Base-by-base conservation (phyloP, 495 filamentous ascomycete genomes). In the Aspergillus baeticus region DNA sequence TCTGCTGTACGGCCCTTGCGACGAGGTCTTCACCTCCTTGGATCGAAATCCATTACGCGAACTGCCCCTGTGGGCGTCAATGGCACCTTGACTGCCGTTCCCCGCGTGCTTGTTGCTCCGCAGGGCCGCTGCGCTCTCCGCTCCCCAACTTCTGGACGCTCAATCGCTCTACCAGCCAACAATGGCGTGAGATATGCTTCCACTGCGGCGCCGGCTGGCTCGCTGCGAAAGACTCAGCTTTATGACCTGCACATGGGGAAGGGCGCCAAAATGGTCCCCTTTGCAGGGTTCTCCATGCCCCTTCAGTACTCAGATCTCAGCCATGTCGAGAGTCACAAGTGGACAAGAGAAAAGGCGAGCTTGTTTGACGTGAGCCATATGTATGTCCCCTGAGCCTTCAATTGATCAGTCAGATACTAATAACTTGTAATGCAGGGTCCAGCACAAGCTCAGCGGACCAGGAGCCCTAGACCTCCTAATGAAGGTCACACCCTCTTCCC, bases 181-280 rank as follows among this genome's bases (percentile, higher is more conserved):
- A 51, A 61, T 39, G 60, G 61, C 11, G 62, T 88, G 45, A 69
- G 60, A 82, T 83, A 62, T 92, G 82, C 64, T 79, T 84, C 31
- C 77, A 89, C 38, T 81, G 83, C 65, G 66, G 75, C 61, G 10
- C 38, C 54, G n/a, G 39, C 51, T 65, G 77, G 42, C 85, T 69
- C 34, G 2, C 54, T 86, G 60, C 73, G 69, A 31, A 87, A 84
- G 67, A 98, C 94, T 2, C 84, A 87, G 26, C 82, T 98, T 37
- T 87, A 95, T 75, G 85, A 92, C 63, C 76, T 98, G 21, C 93
- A 98, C 69, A 59, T 91, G 49, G 72, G 75, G 31, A 73, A 89
- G 66, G 91, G 90, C 60, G 94, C 81, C 38, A 96, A 95, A 73
- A 96, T 98, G 86, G 92, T 98, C 51, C 90, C 90, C n/a, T 98